These are phyloP conservation scores for Fusarium paranaense DNA, from an alignment of 2,329 filamentous ascomycete genomes.

Conservation along the genomic window DNA sequence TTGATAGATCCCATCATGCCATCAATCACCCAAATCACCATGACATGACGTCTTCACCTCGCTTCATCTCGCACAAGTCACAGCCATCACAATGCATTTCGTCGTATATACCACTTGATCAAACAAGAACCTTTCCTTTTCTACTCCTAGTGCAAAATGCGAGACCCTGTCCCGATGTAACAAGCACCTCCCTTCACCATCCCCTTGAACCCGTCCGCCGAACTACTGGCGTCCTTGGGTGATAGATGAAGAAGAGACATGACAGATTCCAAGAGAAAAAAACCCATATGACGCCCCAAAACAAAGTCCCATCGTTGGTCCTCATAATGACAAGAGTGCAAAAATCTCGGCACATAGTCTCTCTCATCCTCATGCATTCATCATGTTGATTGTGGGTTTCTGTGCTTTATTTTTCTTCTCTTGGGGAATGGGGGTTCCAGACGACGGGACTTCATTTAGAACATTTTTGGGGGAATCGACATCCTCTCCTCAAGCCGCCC, in stretches of 20 bases:
- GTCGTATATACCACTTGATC: conserved; percentile 35
- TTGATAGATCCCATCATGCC: background rate
- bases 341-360: conserved; percentile 34
- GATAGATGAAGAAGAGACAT: conserved; percentile 4
- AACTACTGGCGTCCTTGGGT: conserved; percentile 44
- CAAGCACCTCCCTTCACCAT: conserved; percentile 44
- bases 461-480: conserved; percentile 48
- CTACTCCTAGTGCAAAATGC: conserved; percentile 53
- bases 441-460: conserved; percentile 51
- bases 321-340: conserved; percentile 17
- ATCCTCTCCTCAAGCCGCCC: conserved; percentile 53
- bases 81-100: background rate
- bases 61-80: background rate
- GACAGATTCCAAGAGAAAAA: conserved; percentile 1
- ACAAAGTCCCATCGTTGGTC: conserved; percentile 9
- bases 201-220: conserved; percentile 39
- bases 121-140: conserved; percentile 52
- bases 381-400: conserved; percentile 46
- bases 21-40: background rate
- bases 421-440: conserved; percentile 43
- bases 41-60: background rate
- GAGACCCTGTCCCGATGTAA: conserved; percentile 48
- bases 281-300: conserved; percentile 13
- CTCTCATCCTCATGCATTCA: conserved; percentile 43
- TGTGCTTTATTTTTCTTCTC: conserved; percentile 51